Evolutionary conservation across 2,329 filamentous ascomycete genomes (phyloP).

Genomic region (Camptophora hylomeconis): DNA sequence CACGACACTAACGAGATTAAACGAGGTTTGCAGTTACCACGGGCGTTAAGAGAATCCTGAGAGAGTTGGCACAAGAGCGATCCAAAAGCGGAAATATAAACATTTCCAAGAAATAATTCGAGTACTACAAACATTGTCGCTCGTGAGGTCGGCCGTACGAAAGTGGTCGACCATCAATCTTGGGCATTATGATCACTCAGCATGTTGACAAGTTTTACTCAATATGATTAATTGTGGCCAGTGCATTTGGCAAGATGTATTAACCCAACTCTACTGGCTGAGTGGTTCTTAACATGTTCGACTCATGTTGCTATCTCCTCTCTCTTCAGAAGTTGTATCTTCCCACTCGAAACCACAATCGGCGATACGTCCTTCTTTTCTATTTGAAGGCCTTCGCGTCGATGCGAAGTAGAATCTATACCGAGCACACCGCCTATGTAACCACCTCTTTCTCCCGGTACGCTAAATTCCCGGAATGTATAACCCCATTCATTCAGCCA

Average conservation of each 20-base stretch:
- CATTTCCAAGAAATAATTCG: no score
- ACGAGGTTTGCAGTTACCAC: no score
- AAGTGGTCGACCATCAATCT: no score
- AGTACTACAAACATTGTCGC: background rate
- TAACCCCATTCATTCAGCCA: conserved; percentile 96
- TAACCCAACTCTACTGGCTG: background rate
- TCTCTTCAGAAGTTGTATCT: conserved; percentile 33
- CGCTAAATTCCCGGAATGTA: conserved; percentile 88
- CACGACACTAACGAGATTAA: no score
- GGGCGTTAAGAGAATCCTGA: no score
- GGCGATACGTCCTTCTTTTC: conserved; percentile 15
- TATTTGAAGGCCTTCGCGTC: conserved; percentile 24
- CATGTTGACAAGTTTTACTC: background rate
- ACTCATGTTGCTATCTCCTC: conserved; percentile 22
- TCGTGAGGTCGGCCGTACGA: background rate
- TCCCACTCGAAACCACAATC: conserved; percentile 23
- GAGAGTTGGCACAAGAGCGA: no score
- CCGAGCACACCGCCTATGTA: conserved; percentile 54
- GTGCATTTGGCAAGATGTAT: background rate
- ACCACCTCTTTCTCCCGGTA: conserved; percentile 82
- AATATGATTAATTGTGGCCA: background rate
- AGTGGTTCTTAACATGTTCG: background rate
- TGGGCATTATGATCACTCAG: no score
- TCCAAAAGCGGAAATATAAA: no score
- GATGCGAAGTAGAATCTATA: conserved; percentile 49